These are phyloP conservation scores for Gypsophila paniculata DNA, from an alignment of 179 eudicot genomes.

Conservation along the genomic window DNA sequence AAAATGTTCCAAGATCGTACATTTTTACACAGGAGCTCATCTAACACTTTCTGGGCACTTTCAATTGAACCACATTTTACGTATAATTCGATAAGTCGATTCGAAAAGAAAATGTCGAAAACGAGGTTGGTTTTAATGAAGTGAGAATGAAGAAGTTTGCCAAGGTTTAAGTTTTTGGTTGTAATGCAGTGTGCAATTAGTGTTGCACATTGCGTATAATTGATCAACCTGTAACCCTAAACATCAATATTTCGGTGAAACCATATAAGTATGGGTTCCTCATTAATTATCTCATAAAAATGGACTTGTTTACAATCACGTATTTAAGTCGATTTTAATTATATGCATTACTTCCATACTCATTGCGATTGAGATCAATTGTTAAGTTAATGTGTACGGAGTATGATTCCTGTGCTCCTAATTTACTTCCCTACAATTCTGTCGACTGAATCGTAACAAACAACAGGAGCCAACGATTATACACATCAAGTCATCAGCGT, in stretches of 20 bases:
- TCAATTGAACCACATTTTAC: conserved; percentile 45
- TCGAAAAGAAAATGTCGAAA: conserved; percentile 41
- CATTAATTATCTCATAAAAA: too few relatives aligned
- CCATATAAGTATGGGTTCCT: too few relatives aligned
- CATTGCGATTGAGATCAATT: too few relatives aligned
- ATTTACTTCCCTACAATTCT: too few relatives aligned
- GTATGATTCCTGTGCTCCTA: too few relatives aligned
- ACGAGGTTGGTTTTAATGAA: conserved; percentile 50
- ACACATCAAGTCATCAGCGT: too few relatives aligned
- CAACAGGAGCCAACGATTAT: too few relatives aligned
- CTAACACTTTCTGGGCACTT: conserved; percentile 54
- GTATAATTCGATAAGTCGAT: conserved; percentile 56
- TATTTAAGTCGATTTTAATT: too few relatives aligned
- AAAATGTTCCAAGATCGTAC: conserved; percentile 61
- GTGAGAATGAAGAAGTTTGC: conserved; percentile 48
- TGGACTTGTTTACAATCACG: too few relatives aligned
- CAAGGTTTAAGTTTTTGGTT: conserved; percentile 41
- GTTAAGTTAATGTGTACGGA: too few relatives aligned
- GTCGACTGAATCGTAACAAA: too few relatives aligned
- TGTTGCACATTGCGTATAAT: conserved; percentile 29
- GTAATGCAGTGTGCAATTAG: conserved; percentile 46
- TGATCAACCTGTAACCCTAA: conserved; percentile 16
- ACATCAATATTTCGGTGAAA: not conserved
- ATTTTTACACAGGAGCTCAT: conserved; percentile 52
- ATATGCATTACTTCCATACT: too few relatives aligned